A percentile compares a stretch with the other conserved stretches of the same genome.
These are phyloP conservation scores for Backusella liffmaniae DNA, from an alignment of 192 early-diverging fungal genomes.

Conservation along the genomic window DNA sequence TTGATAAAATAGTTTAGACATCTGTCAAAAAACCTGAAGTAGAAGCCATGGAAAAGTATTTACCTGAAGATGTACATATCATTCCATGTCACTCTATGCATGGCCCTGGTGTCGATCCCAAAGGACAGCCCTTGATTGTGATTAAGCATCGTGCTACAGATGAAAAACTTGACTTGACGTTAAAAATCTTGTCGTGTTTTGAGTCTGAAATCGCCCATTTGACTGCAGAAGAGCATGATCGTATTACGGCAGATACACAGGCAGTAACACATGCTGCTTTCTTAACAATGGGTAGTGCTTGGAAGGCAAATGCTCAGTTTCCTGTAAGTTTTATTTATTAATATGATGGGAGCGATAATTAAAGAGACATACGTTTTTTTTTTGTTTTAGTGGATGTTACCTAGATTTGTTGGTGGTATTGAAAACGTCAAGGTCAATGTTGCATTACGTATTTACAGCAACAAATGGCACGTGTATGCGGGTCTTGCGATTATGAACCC, in stretches of 20 bases:
- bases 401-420: slow-evolving; percentile 88
- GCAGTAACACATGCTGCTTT: slow-evolving; percentile 96
- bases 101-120: slow-evolving; percentile 83
- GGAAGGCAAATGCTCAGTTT: slow-evolving; percentile 78
- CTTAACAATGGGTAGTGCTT: slow-evolving; percentile 91
- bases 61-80: slow-evolving; percentile 92
- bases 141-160: slow-evolving; percentile 75
- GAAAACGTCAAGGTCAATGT: slow-evolving; percentile 97
- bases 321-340: slow-evolving; percentile 53
- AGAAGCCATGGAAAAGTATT: slow-evolving; percentile 78
- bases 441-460: slow-evolving; percentile 88
- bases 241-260: slow-evolving; percentile 97
- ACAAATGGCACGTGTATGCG: slow-evolving; percentile 98
- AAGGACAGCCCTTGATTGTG: slow-evolving; percentile 81
- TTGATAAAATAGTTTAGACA: slow-evolving; percentile 50
- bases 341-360: background rate
- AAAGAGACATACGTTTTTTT: background rate
- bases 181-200: slow-evolving; percentile 69
- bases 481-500: slow-evolving; percentile 95
- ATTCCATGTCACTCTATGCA: slow-evolving; percentile 96
- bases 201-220: slow-evolving; percentile 81
- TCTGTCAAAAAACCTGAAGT: slow-evolving; percentile 97
- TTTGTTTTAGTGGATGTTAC: slow-evolving; percentile 81
- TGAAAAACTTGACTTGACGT: slow-evolving; percentile 56
- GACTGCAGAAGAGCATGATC: slow-evolving; percentile 84